A percentile compares a stretch with the other conserved stretches of the same genome.
Evolutionary conservation across 345 rosid genomes (phyloP).

Genomic region (Gossypium ekmanianum): DNA sequence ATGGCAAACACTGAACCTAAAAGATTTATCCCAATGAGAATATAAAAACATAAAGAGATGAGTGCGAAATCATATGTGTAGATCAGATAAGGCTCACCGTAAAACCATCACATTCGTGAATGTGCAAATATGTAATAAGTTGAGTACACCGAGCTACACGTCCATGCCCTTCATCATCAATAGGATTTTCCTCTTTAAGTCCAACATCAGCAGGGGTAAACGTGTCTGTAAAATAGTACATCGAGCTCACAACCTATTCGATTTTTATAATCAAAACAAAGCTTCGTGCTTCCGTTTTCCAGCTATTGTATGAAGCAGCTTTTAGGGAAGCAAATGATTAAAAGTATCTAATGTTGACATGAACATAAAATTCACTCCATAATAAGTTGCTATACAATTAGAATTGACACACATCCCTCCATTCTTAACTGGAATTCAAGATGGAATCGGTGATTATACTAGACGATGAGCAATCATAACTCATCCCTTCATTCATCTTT

Average conservation of each 20-base stretch:
- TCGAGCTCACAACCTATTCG: neutral
- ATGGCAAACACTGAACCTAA: neutral
- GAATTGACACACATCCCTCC: too few species aligned
- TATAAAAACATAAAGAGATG: neutral
- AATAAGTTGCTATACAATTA: too few species aligned
- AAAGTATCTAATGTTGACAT: neutral
- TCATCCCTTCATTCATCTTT: neutral
- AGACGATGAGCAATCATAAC: neutral
- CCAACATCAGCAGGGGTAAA: slow-evolving; percentile 78
- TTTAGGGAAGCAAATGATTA: too few species aligned
- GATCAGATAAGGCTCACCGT: slow-evolving; percentile 41
- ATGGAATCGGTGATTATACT: neutral
- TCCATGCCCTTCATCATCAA: slow-evolving; percentile 88
- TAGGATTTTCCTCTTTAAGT: slow-evolving; percentile 55
- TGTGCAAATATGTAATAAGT: slow-evolving; percentile 75
- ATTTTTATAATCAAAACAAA: neutral
- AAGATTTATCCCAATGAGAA: neutral
- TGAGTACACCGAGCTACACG: slow-evolving; percentile 77
- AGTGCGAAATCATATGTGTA: neutral
- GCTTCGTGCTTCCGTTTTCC: neutral
- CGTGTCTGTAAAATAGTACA: slow-evolving; percentile 47
- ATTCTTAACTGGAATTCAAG: neutral
- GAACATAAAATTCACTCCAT: neutral
- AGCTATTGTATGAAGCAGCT: neutral
- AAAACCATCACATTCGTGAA: slow-evolving; percentile 65